A percentile compares a stretch with the other conserved stretches of the same genome.
These are phyloP conservation scores for Arctostaphylos glauca DNA, from an alignment of 148 eudicot genomes.

Conservation along the genomic window DNA sequence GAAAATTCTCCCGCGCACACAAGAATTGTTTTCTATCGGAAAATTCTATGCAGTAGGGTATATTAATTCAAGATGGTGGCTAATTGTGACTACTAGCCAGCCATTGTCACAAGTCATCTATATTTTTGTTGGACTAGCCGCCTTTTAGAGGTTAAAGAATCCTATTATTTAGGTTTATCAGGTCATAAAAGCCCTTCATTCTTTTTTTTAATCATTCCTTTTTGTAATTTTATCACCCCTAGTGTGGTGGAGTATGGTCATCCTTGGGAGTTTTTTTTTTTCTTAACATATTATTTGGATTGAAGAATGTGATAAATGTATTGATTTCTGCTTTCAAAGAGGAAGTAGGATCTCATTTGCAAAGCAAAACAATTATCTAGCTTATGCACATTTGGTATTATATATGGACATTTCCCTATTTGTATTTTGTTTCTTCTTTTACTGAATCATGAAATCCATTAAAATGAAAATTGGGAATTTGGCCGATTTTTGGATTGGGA, in stretches of 20 bases:
- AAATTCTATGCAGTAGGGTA: slow-evolving; percentile 8
- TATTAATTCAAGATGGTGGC: slow-evolving; percentile 26
- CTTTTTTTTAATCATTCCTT: too few relatives aligned
- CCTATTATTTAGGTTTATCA: slow-evolving; percentile 4
- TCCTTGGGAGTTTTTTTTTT: not conserved
- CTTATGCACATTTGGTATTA: not conserved
- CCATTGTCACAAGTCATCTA: slow-evolving; percentile 9
- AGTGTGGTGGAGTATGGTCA: slow-evolving; percentile 8
- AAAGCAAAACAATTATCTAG: not conserved
- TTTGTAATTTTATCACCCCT: not conserved
- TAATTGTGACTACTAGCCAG: slow-evolving; percentile 34
- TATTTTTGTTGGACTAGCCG: slow-evolving; percentile 15
- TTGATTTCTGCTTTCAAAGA: not conserved
- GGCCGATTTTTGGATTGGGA: not conserved
- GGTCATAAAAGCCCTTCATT: not conserved
- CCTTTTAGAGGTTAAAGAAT: slow-evolving; percentile 11
- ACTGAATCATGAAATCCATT: not conserved
- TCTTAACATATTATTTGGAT: not conserved
- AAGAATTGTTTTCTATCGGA: not conserved
- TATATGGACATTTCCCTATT: not conserved
- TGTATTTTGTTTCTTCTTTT: not conserved
- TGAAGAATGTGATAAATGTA: not conserved
- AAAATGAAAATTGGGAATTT: not conserved
- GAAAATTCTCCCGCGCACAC: not conserved
- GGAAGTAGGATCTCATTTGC: not conserved